Evolutionary conservation across 768 basidiomycete genomes (phyloP), one percentile per base, ranked within the genome.

Genomic region (Pleurotus cornucopiae): DNA sequence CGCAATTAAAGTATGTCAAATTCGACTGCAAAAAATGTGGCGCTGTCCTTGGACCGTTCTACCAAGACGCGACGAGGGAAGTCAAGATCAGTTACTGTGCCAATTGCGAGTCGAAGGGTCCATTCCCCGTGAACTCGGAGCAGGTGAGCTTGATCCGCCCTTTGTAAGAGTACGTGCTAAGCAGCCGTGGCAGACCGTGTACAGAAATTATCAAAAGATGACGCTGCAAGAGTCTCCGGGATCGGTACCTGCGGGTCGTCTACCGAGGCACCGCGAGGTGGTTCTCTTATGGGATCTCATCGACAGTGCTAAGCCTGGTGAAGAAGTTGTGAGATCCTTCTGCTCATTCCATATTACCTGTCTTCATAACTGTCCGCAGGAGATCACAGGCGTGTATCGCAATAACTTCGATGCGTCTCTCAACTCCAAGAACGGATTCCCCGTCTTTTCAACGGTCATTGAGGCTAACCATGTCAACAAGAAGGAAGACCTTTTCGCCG

Each of bases 401-500:
- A 99, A 99, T 75, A 98, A 98, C 70, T 99, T 98, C 59, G 97
- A 98, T 66, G 94, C 96, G 18, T 92, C 95, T 2, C 83, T 99
- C 63, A 99, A 99, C 70, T 86, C 93, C 23, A 98, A 98, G 74
- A 98, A 99, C 63, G 97, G 97, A 5, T 99, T 99, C 76, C 97
- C 97, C 1, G 97, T 99, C 30, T 99, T 99, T 76, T 97, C 94
- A 6, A 99, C 97, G 18, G 82, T 99, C 60, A 89, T 99, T 56
- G 97, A 98, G 69, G 97, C 95, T 14, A 99, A 99, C 69, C 95
- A 98, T 67, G 78, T 99, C 67, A 98, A 97, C 77, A 98, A 98
- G 78, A 98, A 98, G 71, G 96, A 98, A 71, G 97, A 99, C 66
- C 81, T 96, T 14, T 98, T 98, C 63, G 96, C 97, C n/a, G 95